Conservation (phyloP, 768 basidiomycete genomes). For the Russula olivacea region DNA sequence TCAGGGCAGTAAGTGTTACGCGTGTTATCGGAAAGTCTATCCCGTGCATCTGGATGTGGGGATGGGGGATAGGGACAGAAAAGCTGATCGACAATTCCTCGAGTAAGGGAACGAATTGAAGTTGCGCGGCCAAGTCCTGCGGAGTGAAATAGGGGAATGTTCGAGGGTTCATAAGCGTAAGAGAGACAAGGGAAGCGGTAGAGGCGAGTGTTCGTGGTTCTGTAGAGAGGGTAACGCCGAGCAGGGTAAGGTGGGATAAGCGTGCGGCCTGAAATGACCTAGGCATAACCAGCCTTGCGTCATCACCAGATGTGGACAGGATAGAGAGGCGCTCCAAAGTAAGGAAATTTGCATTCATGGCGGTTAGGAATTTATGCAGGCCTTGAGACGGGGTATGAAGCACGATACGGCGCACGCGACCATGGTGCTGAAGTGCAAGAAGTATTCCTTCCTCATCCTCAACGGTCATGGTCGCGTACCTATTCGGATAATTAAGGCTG, state of each 20-base stretch:
- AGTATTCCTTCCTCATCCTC: background rate
- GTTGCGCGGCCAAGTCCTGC: background rate
- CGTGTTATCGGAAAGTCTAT: background rate
- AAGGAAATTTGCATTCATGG: background rate
- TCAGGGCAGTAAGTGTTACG: background rate
- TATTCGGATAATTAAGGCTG: background rate
- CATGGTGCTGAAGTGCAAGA: background rate
- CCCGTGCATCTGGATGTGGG: too few relatives aligned
- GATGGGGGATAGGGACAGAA: background rate
- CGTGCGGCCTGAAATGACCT: background rate
- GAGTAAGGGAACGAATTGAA: background rate
- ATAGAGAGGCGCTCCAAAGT: background rate
- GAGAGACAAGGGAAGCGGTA: background rate
- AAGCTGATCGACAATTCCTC: background rate
- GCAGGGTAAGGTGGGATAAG: background rate
- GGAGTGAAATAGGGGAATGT: background rate
- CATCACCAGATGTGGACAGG: background rate
- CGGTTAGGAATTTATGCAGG: background rate
- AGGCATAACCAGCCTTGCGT: background rate
- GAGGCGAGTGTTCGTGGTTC: background rate
- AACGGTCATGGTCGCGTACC: background rate
- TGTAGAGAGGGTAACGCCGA: background rate
- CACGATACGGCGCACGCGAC: background rate
- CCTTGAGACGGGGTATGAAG: background rate
- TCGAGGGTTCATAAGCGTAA: background rate